Percentiles rank a stretch among this genome's conserved stretches.
Conservation (phyloP, 768 basidiomycete genomes). For the Lentinula guzmanii region DNA sequence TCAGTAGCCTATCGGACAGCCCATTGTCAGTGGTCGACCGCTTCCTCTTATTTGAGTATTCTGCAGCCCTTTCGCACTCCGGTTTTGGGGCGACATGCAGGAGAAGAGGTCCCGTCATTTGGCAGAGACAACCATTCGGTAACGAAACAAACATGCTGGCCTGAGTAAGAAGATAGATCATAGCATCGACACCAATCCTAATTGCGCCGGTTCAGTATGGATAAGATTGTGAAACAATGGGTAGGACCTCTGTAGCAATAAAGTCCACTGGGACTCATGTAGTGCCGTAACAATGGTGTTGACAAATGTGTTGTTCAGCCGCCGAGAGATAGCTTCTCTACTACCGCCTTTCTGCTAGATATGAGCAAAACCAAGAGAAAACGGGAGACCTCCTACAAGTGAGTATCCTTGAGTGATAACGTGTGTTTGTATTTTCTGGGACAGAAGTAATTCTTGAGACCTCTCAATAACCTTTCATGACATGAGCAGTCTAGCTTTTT, state of each 20-base stretch:
- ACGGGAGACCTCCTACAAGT: conserved; percentile 31
- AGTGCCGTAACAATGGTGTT: conserved; percentile 74
- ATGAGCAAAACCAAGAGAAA: conserved; percentile 18
- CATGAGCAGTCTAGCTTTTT: not conserved
- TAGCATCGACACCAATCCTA: conserved; percentile 73
- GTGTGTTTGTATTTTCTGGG: conserved; percentile 38
- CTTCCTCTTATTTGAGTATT: not conserved
- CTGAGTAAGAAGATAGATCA: conserved; percentile 73
- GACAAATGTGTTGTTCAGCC: conserved; percentile 54
- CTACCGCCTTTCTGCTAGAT: conserved; percentile 30
- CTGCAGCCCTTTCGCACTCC: not conserved
- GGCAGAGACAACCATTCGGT: conserved; percentile 80
- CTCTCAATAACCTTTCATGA: conserved; percentile 49
- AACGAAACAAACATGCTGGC: conserved; percentile 72
- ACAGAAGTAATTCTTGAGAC: conserved; percentile 52
- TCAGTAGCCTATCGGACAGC: not conserved
- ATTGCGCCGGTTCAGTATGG: not conserved
- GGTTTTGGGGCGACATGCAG: conserved; percentile 20
- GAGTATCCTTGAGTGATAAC: conserved; percentile 65
- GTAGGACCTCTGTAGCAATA: conserved; percentile 52
- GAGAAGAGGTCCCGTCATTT: conserved; percentile 72
- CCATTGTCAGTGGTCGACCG: not conserved
- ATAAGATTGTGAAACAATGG: not conserved
- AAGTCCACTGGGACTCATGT: conserved; percentile 61
- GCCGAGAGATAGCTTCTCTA: conserved; percentile 20